Evolutionary conservation across 2,329 filamentous ascomycete species (phyloP), one percentile per base, ranked within the genome.

Genomic region (Nemania abortiva): DNA sequence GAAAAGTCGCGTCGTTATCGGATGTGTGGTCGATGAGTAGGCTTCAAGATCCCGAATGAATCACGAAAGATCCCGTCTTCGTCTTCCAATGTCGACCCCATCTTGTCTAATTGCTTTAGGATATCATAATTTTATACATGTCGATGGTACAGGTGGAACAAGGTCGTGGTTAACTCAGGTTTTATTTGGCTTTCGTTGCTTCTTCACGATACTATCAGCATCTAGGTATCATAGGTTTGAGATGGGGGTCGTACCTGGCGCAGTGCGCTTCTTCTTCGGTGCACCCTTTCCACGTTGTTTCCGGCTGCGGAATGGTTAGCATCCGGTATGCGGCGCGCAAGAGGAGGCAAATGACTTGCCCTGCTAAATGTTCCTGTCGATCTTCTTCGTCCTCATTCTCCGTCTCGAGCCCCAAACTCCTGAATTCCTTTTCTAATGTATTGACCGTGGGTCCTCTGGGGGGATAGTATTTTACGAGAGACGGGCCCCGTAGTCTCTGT

Each of bases 381-480:
- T 96, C 91, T 75, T 93, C 89, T 80, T 97, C 93, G 3, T 86
- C 84, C 70, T 96, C 91, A 75, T 98, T 89, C 76, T 90, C 89
- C 6, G 91, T 89, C 68, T 90, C 85, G 68, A 94, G 83, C 7
- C 89, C 87, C 9, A 95, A 94, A 57, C 88, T 84, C 70, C 88
- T 88, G 78, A 91, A 90, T 70, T 97, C 81, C 73, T 97, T 93
- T 74, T 88, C 87, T 70, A 97, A 88, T 0, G 91, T 91, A 27
- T 89, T 89, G 18, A 91, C 84, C 72, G 85, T 79, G 5, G 78
- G 79, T n/a, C 79, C 77, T 70, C 87, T 91, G 73, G 90, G 89
- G 1, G 96, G 96, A 80, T 99, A 99, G 86, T 98, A 99, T 66
- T 93, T 87, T 47, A 91, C 92, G 72, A 98, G 83, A 0, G 92